Conservation (phyloP, 306 rosid genomes). For the Cucurbita ficifolia region DNA sequence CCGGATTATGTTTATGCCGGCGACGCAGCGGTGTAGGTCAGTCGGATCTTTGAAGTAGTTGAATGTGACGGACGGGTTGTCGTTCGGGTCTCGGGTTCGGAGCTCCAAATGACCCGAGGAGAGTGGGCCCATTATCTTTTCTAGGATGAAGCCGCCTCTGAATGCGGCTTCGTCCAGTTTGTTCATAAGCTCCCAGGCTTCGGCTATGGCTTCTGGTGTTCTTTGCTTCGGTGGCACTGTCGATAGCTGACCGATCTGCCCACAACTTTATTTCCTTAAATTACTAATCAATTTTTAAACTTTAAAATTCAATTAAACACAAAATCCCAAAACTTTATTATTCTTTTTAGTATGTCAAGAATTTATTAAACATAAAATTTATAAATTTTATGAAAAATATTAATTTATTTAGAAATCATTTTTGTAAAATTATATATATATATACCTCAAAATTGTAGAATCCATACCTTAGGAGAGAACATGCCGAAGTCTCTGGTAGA, state of each 20-base stretch:
- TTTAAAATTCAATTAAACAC: no score
- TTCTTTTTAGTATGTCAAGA: no score
- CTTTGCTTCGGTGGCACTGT: constrained; percentile 33
- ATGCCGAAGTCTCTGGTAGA: constrained; percentile 40
- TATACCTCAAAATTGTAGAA: no score
- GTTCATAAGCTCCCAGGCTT: constrained; percentile 27
- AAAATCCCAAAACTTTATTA: no score
- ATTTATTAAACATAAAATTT: no score
- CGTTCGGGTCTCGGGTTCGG: constrained; percentile 33
- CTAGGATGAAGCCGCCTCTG: constrained; percentile 55
- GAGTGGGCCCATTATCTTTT: constrained; percentile 51
- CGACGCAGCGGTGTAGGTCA: constrained; percentile 51
- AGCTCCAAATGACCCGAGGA: constrained; percentile 53
- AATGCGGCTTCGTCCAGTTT: constrained; percentile 27
- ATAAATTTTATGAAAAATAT: no score
- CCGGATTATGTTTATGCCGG: constrained; percentile 33
- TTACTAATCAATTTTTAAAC: no score
- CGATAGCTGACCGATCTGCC: constrained; percentile 38
- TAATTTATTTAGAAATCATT: no score
- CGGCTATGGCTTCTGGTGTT: constrained; percentile 46
- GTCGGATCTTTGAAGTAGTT: constrained; percentile 50
- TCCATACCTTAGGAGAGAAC: constrained; percentile 37
- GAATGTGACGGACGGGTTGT: constrained; percentile 58
- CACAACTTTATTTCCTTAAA: no score
- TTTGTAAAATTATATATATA: no score